Evolutionary conservation across 176 grass and related monocot genomes (phyloP).

Genomic region (Carex cristatella): DNA sequence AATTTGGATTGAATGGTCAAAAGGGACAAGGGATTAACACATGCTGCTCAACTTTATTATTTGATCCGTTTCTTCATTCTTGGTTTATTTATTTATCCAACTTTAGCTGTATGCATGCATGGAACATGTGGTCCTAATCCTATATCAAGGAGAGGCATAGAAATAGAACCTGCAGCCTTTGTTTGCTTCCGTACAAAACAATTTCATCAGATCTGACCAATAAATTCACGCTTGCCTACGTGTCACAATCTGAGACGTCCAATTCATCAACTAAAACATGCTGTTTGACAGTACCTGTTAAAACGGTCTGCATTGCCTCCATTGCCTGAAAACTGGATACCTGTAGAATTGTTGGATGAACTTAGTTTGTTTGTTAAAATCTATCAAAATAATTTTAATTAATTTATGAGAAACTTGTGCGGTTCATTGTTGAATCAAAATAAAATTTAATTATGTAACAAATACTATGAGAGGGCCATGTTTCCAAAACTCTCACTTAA

Average conservation of each 20-base stretch:
- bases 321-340: not conserved
- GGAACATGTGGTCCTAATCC: slow-evolving; percentile 7
- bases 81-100: slow-evolving; percentile 2
- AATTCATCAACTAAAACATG: not conserved
- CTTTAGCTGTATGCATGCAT: not conserved
- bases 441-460: no score
- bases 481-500: no score
- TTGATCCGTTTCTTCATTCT: not conserved
- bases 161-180: slow-evolving; percentile 13
- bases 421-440: no score
- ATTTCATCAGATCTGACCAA: not conserved
- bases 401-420: no score
- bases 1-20: not conserved
- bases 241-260: not conserved
- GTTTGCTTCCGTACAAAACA: not conserved
- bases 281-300: not conserved
- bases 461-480: no score
- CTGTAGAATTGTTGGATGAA: not conserved
- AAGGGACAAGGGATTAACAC: not conserved
- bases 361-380: not conserved
- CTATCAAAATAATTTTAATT: not conserved
- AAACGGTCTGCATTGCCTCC: not conserved
- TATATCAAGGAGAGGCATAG: not conserved
- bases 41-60: not conserved
- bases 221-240: not conserved